Evolutionary conservation across 306 rosid species (phyloP).

Genomic region (Trifolium dubium): DNA sequence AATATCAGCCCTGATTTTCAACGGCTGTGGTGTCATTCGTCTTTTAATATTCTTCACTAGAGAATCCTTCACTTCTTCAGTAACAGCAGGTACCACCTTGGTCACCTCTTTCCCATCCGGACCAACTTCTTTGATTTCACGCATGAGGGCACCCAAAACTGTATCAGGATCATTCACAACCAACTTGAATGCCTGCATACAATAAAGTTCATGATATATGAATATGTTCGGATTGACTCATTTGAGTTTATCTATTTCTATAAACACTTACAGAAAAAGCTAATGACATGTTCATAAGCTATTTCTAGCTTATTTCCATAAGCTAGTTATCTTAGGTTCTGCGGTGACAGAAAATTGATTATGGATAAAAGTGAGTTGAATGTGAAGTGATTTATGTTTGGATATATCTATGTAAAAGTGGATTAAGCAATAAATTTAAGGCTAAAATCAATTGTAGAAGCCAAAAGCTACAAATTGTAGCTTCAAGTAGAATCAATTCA

Average conservation of each 20-base stretch:
- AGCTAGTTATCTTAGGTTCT: background rate
- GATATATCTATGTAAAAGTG: too few relatives aligned
- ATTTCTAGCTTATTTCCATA: background rate
- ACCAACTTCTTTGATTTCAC: constrained; percentile 81
- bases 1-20: constrained; percentile 79
- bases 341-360: too few relatives aligned
- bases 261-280: background rate
- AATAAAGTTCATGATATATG: constrained; percentile 21
- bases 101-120: constrained; percentile 94
- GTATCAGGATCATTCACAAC: constrained; percentile 91
- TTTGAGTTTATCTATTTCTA: background rate
- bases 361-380: too few relatives aligned
- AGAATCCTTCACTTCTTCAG: constrained; percentile 88
- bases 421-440: too few relatives aligned
- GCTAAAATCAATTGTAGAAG: too few relatives aligned
- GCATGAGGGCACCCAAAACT: constrained; percentile 74
- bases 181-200: constrained; percentile 83
- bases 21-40: constrained; percentile 95
- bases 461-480: too few relatives aligned
- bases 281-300: background rate
- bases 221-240: background rate
- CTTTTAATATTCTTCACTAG: constrained; percentile 81
- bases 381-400: too few relatives aligned
- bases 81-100: constrained; percentile 81
- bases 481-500: too few relatives aligned